A percentile compares a stretch with the other conserved stretches of the same genome.
Conservation (phyloP, 495 filamentous ascomycete genomes). For the Neurospora intermedia region DNA sequence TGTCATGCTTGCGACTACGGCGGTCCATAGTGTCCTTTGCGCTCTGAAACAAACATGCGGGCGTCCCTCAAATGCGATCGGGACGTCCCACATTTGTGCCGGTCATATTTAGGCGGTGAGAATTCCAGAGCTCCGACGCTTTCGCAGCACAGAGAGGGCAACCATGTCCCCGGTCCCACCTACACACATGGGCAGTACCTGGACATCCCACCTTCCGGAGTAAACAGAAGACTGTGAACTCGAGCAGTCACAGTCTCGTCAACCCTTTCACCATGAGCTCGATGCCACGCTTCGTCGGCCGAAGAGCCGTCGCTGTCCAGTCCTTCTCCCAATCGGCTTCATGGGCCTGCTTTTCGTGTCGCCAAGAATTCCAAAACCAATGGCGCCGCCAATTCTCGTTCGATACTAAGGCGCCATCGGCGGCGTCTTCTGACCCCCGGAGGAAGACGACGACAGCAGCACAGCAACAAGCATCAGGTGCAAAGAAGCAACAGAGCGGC, state of each 20-base stretch:
- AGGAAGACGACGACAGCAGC: not conserved
- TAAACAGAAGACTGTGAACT: not conserved
- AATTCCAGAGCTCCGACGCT: not conserved
- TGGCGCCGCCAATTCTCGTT: not conserved
- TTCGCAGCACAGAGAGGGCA: not conserved
- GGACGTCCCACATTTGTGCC: not conserved
- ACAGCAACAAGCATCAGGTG: conserved; percentile 3
- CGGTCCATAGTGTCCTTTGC: not conserved
- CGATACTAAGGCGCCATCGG: not conserved
- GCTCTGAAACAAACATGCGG: not conserved
- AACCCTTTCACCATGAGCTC: conserved; percentile 10
- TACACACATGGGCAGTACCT: not conserved
- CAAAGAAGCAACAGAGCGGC: conserved; percentile 17
- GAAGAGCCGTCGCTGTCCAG: not conserved
- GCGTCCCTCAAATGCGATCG: not conserved
- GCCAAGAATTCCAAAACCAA: not conserved
- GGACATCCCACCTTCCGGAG: not conserved
- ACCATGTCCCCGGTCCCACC: not conserved
- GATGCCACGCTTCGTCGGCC: conserved; percentile 11
- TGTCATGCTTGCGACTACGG: not conserved
- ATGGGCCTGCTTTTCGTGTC: conserved; percentile 6
- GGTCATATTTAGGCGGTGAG: not conserved
- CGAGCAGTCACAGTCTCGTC: not conserved
- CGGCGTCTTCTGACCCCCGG: not conserved
- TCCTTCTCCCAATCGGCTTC: not conserved